Base-by-base conservation (phyloP, 345 rosid species). In the Euphorbia pulcherrima region DNA sequence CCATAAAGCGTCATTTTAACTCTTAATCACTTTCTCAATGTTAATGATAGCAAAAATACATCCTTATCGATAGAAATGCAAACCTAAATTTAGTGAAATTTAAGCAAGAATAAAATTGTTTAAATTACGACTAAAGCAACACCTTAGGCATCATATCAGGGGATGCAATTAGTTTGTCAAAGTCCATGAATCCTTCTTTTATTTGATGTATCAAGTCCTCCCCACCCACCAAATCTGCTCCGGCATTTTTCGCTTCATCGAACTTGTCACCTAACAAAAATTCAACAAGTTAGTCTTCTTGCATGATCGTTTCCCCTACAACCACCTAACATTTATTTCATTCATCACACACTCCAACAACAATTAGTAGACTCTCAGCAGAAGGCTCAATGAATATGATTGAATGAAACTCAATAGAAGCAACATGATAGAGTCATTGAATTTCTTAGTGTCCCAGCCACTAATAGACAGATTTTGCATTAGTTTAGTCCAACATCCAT, bases 141-240 rank as follows among this genome's bases (percentile, higher is more conserved):
- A 94, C 99, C 99, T 94, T 91, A 64, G 90, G 89, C 99, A 94
- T 94, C 99, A 94, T 91, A 80, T 94, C 99, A 0, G 97, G 96
- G 51, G 99, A 94, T 63, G 97, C 99, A 87, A 94, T 94, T 62
- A 94, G 75, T 80, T 89, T 94, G 83, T 94, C 97, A 50, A 94
- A 94, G 23, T 94, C 96, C 93, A 91, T 89, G 86, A 89, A 88
- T 64, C 99, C 99, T 79, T 84, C 86, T 79, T 91, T 94, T 33
- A 94, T 94, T 75, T 86, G 92, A 75, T 85, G 90, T 50, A 94
- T 91, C 81, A 94, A 79, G 75, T 94, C 99, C 72, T 89, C 96
- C 30, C 97, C 96, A 54, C 99, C 99, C 62, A 91, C 97, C 71
- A 94, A 80, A 84, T 94, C 97, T 60, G 97, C 99, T 76, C 97